Conservation (phyloP, 139 green algal genomes). For the Zygnema circumcarinatum region DNA sequence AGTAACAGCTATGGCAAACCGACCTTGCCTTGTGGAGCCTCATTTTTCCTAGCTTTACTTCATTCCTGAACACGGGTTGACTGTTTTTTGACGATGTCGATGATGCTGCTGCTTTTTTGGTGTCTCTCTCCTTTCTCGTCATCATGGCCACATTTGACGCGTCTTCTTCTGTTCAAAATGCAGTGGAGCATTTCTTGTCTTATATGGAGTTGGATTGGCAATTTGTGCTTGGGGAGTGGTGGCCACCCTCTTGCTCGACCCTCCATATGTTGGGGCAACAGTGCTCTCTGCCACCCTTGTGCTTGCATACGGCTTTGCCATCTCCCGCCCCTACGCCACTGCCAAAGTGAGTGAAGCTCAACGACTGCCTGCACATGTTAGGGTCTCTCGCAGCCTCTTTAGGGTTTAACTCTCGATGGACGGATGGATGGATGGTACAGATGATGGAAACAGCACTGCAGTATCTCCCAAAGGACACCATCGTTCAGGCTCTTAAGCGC, state of each 20-base stretch:
- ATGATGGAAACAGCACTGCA: not conserved
- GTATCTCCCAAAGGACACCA: not conserved
- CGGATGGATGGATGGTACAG: too few relatives aligned
- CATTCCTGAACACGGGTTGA: too few relatives aligned
- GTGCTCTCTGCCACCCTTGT: not conserved
- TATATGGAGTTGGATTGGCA: not conserved
- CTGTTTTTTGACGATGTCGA: too few relatives aligned
- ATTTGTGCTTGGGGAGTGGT: conserved; percentile 1
- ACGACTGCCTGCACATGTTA: too few relatives aligned
- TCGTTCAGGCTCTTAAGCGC: not conserved
- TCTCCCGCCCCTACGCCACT: not conserved
- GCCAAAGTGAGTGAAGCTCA: not conserved
- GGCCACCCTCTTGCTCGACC: not conserved
- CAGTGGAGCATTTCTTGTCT: conserved; percentile 14
- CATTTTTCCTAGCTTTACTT: too few relatives aligned
- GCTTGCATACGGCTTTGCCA: not conserved
- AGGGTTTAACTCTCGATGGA: too few relatives aligned
- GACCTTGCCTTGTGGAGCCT: too few relatives aligned
- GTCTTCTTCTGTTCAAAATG: not conserved
- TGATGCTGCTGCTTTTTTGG: not conserved
- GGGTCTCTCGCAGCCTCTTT: too few relatives aligned
- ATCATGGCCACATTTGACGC: not conserved
- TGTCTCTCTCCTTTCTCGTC: not conserved
- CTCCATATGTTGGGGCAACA: not conserved
- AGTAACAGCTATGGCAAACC: too few relatives aligned